Base-by-base conservation (phyloP, 75 land plant genomes). In the Picea glauca region DNA sequence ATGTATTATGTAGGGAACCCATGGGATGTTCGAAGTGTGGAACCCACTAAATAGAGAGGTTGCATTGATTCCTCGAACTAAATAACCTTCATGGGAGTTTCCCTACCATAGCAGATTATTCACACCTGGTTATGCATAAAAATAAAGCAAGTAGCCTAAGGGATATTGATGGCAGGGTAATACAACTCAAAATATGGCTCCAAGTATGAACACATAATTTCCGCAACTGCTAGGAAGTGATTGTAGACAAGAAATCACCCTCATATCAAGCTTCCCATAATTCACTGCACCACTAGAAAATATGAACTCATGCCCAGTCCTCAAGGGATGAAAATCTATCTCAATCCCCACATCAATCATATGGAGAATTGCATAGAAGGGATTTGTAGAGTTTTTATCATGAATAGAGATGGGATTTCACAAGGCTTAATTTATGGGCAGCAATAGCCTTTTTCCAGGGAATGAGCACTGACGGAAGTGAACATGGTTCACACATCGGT, bases 1-100 rank as follows among this genome's bases (percentile, higher is more conserved):
- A 97, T 97, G 88, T 97, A 97, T 84, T 94, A 96, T 4, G 97
- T 84, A 74, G 94, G 99, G 82, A 98, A 97, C 5, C 93, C 99
- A 78, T 97, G 99, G 12, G 99, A 98, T 2, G 99, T 93, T 21
- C 99, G 80, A 46, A 94, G 87, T 0, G 99, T 97, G 31, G 99
- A 97, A 33, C 99, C 99, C 23, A 94, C 99, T 46, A 97, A 84
- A 76, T n/a, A n/a, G n/a, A n/a, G n/a, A n/a, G n/a, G n/a, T n/a
- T n/a, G n/a, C n/a, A n/a, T n/a, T n/a, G n/a, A n/a, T n/a, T n/a
- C n/a, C n/a, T n/a, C n/a, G n/a, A n/a, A n/a, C n/a, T n/a, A n/a
- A n/a, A n/a, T n/a, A n/a, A n/a, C n/a, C n/a, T n/a, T n/a, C n/a
- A n/a, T n/a, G n/a, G n/a, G n/a, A n/a, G n/a, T n/a, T n/a, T 94